These are phyloP conservation scores for Plasmodium yoelii DNA, from an alignment of 169 alveolate genomes.

Conservation along the genomic window DNA sequence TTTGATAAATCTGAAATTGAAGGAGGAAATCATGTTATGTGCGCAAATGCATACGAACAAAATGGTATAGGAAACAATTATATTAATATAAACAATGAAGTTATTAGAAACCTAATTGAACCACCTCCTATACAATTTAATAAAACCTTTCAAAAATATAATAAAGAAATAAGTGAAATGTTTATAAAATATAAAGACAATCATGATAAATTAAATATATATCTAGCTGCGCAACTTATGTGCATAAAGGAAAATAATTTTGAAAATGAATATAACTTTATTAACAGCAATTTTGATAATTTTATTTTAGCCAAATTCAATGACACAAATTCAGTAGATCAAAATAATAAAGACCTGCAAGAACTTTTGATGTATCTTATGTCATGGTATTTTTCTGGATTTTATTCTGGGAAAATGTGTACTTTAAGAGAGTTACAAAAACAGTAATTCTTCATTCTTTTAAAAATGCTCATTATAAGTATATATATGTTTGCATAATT, in stretches of 20 bases:
- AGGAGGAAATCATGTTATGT: not conserved
- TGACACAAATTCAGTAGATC: conserved; percentile 11
- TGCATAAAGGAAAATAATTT: conserved; percentile 55
- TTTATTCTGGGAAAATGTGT: conserved; percentile 73
- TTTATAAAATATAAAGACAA: conserved; percentile 40
- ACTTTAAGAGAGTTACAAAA: conserved; percentile 43
- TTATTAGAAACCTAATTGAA: conserved; percentile 21
- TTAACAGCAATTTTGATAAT: conserved; percentile 38
- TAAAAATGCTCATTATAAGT: conserved; percentile 13
- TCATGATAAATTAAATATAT: conserved; percentile 25
- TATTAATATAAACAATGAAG: conserved; percentile 52
- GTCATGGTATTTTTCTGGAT: conserved; percentile 78
- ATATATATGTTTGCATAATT: not conserved
- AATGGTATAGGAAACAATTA: not conserved
- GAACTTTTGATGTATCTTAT: conserved; percentile 66
- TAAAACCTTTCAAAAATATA: conserved; percentile 35
- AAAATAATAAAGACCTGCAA: conserved; percentile 37
- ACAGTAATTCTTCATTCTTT: conserved; percentile 18
- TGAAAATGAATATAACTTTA: conserved; percentile 35
- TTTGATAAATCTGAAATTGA: not conserved
- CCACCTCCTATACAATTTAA: conserved; percentile 73
- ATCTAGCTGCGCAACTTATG: conserved; percentile 55
- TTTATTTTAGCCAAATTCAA: conserved; percentile 61
- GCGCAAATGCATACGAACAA: not conserved
- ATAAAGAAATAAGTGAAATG: conserved; percentile 74